These are phyloP conservation scores for Claviceps sp. DNA, from an alignment of 2,329 filamentous ascomycete genomes.

Conservation along the genomic window DNA sequence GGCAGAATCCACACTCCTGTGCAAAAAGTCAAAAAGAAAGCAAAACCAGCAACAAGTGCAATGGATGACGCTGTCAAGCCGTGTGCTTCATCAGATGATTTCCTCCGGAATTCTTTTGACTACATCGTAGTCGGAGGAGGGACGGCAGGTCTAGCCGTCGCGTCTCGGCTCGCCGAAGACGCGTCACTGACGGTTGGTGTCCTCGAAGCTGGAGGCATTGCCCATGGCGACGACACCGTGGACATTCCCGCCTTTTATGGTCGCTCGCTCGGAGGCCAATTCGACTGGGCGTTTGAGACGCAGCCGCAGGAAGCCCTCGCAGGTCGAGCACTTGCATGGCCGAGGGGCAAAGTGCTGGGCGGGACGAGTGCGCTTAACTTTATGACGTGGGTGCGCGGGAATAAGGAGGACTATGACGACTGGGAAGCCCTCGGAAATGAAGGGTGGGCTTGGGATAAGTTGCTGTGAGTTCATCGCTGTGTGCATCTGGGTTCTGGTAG, in stretches of 20 bases:
- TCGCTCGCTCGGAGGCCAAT: conserved; percentile 19
- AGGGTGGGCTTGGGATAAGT: conserved; percentile 42
- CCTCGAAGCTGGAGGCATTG: conserved; percentile 20
- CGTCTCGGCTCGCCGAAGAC: conserved; percentile 30
- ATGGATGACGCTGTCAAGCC: background rate
- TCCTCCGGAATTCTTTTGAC: conserved; percentile 15
- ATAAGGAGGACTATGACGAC: conserved; percentile 35
- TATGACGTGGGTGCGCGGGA: conserved; percentile 39
- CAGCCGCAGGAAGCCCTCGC: conserved; percentile 22
- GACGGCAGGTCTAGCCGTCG: conserved; percentile 38
- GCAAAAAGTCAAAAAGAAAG: too few species aligned
- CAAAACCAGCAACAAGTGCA: background rate
- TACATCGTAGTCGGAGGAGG: conserved; percentile 39
- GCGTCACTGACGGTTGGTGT: conserved; percentile 17
- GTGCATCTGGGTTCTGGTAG: background rate
- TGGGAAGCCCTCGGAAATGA: conserved; percentile 45
- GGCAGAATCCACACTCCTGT: too few species aligned
- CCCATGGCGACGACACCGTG: conserved; percentile 18
- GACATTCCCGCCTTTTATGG: conserved; percentile 25
- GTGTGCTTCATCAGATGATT: conserved; percentile 10
- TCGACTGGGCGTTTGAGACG: conserved; percentile 30
- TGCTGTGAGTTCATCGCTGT: conserved; percentile 16
- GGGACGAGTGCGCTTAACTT: conserved; percentile 49
- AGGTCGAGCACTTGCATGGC: conserved; percentile 27
- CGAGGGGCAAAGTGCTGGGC: conserved; percentile 40